Evolutionary conservation across 2,329 filamentous ascomycete genomes (phyloP).

Genomic region (Ophiostoma angusticollis): DNA sequence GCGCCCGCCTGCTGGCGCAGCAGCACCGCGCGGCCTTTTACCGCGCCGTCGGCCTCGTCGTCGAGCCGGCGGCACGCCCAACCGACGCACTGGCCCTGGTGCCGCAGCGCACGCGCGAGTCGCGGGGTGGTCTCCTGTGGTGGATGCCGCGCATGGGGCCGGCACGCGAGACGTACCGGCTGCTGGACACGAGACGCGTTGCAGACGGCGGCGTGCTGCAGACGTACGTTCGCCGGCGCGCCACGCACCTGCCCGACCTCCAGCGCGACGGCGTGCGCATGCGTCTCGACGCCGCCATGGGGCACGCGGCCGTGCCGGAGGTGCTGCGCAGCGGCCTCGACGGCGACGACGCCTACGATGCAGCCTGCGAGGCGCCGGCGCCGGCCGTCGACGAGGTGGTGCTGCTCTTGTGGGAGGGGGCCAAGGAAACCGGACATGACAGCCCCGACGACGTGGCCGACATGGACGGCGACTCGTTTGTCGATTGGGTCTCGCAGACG

Average conservation of each 20-base stretch:
- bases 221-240: conserved; percentile 28
- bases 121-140: no score
- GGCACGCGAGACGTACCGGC: conserved; percentile 27
- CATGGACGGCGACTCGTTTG: no score
- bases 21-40: conserved; percentile 9
- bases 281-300: neutral
- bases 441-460: neutral
- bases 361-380: conserved; percentile 1
- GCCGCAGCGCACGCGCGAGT: no score
- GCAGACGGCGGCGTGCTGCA: conserved; percentile 31
- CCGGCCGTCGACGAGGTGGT: conserved; percentile 6
- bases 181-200: conserved; percentile 27
- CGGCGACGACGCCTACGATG: neutral
- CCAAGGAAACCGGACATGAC: neutral
- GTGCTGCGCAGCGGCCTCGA: conserved; percentile 3
- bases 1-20: neutral
- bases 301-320: conserved; percentile 1
- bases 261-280: neutral
- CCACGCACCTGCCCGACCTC: neutral
- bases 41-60: conserved; percentile 20
- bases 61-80: conserved; percentile 19
- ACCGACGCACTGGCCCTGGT: conserved; percentile 13
- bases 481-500: no score
- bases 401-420: conserved; percentile 1
- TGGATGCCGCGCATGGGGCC: no score